Evolutionary conservation across 73 alveolate species (phyloP).

Genomic region (Paramecium biaurelia): DNA sequence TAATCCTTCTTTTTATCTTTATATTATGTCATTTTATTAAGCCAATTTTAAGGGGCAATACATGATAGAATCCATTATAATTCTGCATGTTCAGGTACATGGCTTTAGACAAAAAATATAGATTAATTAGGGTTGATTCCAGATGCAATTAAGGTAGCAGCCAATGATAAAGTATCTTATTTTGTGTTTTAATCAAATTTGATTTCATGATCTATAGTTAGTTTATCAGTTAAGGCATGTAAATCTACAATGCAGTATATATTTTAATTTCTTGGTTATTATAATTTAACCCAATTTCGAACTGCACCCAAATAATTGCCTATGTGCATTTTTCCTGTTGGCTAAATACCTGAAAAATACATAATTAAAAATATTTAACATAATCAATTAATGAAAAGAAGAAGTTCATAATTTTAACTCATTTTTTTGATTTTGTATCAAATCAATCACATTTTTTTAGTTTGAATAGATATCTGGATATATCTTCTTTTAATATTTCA

Average conservation of each 20-base stretch:
- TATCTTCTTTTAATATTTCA: not conserved
- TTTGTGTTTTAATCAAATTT: slow-evolving; percentile 57
- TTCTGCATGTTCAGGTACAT: slow-evolving; percentile 82
- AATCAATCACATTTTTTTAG: not conserved
- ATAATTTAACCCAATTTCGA: slow-evolving; percentile 80
- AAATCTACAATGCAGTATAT: slow-evolving; percentile 83
- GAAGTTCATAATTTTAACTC: not conserved
- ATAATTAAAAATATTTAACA: not conserved
- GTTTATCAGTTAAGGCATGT: slow-evolving; percentile 79
- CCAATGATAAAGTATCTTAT: slow-evolving; percentile 71
- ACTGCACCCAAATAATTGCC: slow-evolving; percentile 94
- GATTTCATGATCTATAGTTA: slow-evolving; percentile 40
- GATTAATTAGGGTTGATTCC: slow-evolving; percentile 68
- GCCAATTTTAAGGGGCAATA: slow-evolving; percentile 88
- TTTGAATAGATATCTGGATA: not conserved
- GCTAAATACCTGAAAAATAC: slow-evolving; percentile 85
- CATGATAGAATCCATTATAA: slow-evolving; percentile 83
- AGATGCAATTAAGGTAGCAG: slow-evolving; percentile 80
- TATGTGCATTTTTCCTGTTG: slow-evolving; percentile 87
- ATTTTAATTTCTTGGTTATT: slow-evolving; percentile 64
- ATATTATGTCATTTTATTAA: slow-evolving; percentile 85
- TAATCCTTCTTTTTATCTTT: slow-evolving; percentile 78
- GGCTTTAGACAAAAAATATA: slow-evolving; percentile 77
- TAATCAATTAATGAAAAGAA: not conserved
- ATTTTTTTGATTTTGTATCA: not conserved